phyloP scores from a whole-genome alignment of 2,329 filamentous ascomycete genomes.

The Escovopsis sp. region DNA sequence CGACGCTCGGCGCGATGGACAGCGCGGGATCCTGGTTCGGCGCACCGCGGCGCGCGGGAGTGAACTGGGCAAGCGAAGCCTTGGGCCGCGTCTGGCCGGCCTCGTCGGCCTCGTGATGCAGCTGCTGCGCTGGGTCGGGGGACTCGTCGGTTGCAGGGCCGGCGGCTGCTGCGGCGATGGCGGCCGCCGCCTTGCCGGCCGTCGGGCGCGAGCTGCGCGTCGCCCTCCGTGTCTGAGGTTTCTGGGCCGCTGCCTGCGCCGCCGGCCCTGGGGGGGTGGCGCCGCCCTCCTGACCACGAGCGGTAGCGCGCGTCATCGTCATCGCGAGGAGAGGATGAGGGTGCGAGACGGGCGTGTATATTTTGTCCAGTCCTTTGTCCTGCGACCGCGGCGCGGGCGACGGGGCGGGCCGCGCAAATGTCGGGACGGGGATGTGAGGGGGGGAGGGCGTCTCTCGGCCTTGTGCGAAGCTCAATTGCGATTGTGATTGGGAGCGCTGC shows the following conservation, averaged over 20 bases:
- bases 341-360: not conserved
- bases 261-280: not conserved
- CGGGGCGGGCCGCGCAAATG: too few species aligned
- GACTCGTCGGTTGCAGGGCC: too few species aligned
- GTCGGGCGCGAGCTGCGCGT: conserved; percentile 9
- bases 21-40: conserved; percentile 3
- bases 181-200: not conserved
- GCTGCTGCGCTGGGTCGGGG: too few species aligned
- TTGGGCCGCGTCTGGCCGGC: not conserved
- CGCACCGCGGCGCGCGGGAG: conserved; percentile 12
- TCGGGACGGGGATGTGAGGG: too few species aligned
- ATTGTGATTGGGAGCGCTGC: too few species aligned
- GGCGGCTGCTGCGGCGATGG: not conserved
- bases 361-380: too few species aligned
- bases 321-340: not conserved
- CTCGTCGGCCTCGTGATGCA: too few species aligned
- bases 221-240: conserved; percentile 1
- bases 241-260: not conserved
- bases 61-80: conserved; percentile 4
- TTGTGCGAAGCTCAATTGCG: too few species aligned
- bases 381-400: too few species aligned
- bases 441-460: too few species aligned
- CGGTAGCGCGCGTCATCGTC: conserved; percentile 10
- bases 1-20: conserved; percentile 6
- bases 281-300: conserved; percentile 1